A percentile compares a stretch with the other conserved stretches of the same genome.
Conservation (phyloP, 2,329 filamentous ascomycete species). For the Huntiella bhutanensis region DNA sequence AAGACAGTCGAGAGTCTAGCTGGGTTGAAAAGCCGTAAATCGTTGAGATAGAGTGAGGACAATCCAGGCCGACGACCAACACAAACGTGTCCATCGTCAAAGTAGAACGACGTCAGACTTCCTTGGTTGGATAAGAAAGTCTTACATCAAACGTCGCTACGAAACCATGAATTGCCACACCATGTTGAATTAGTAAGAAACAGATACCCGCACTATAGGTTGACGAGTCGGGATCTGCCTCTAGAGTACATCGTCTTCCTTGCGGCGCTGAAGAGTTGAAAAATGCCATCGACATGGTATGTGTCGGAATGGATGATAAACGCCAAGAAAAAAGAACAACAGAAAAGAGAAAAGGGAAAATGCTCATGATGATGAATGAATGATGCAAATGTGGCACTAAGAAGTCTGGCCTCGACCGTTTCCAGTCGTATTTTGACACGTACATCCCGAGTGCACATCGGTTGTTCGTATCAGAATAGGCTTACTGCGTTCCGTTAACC, state of each 20-base stretch:
- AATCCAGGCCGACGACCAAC: no score
- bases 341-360: not conserved
- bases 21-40: constrained; percentile 12
- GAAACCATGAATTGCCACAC: not conserved
- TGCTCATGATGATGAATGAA: not conserved
- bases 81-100: no score
- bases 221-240: no score
- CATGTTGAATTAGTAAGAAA: constrained; percentile 10
- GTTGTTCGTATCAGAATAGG: no score
- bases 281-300: not conserved
- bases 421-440: no score
- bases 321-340: not conserved
- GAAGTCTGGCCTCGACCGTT: no score
- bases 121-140: no score
- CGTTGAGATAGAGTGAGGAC: constrained; percentile 7
- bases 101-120: no score
- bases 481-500: constrained; percentile 10
- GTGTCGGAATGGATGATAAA: not conserved
- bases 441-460: no score
- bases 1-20: constrained; percentile 8
- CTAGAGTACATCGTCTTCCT: no score
- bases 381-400: not conserved
- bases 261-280: no score
- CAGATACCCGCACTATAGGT: not conserved
- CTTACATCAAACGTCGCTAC: no score